These are phyloP conservation scores for Tolypocladium nubicola DNA, from an alignment of 2,329 filamentous ascomycete genomes.

Conservation along the genomic window DNA sequence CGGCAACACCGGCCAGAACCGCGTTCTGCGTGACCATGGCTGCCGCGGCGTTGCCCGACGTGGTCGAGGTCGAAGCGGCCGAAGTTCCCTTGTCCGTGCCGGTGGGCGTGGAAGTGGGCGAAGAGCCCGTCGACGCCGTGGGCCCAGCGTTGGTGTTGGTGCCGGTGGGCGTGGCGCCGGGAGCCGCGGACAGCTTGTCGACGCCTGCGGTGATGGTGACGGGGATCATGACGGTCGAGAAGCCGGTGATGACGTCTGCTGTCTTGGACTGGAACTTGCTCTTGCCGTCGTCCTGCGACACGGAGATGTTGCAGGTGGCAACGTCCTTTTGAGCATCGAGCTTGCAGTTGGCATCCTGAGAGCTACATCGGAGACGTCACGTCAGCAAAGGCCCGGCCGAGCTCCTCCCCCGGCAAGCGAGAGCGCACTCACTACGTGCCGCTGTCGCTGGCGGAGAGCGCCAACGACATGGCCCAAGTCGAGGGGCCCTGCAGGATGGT, in stretches of 20 bases:
- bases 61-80: conserved; percentile 3
- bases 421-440: not conserved
- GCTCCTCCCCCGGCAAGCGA: not conserved
- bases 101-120: conserved; percentile 5
- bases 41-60: conserved; percentile 18
- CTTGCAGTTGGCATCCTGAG: conserved; percentile 11
- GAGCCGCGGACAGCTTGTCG: conserved; percentile 19
- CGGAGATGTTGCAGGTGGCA: conserved; percentile 11
- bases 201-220: conserved; percentile 27
- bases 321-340: conserved; percentile 12
- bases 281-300: conserved; percentile 1
- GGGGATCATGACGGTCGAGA: conserved; percentile 12
- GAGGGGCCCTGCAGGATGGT: conserved; percentile 16
- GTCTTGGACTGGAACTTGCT: conserved; percentile 1
- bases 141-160: conserved; percentile 9
- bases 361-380: conserved; percentile 2
- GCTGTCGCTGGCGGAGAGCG: not conserved
- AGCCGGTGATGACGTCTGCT: conserved; percentile 6
- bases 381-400: not conserved
- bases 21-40: conserved; percentile 23
- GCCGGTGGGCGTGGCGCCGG: conserved; percentile 3
- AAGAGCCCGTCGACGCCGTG: conserved; percentile 4
- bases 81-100: conserved; percentile 1
- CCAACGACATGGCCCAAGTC: conserved; percentile 11
- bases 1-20: conserved; percentile 22